phyloP scores from a whole-genome alignment of 371 early-diverging fungal species.

The Circinella umbellata region DNA sequence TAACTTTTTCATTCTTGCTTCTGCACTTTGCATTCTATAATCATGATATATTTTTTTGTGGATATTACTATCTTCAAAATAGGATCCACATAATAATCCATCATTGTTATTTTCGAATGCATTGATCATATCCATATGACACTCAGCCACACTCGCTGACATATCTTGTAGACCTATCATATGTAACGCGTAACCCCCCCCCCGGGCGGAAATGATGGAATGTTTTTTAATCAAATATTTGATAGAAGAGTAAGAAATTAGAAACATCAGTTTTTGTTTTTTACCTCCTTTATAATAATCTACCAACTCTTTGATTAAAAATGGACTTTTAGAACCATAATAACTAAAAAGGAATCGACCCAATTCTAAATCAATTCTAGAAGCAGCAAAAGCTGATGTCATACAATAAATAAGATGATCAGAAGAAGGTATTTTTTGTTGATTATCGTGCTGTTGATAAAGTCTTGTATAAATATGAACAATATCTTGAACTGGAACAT shows the following conservation, averaged over 20 bases:
- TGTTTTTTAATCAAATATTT: no score
- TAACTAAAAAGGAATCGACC: conserved; percentile 50
- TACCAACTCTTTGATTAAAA: conserved; percentile 72
- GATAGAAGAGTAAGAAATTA: no score
- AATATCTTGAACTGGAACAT: conserved; percentile 78
- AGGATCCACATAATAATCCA: conserved; percentile 36
- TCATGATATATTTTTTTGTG: neutral
- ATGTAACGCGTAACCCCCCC: no score
- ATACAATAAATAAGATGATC: conserved; percentile 61
- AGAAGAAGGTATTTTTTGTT: conserved; percentile 4
- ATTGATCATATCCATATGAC: conserved; percentile 60
- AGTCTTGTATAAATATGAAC: conserved; percentile 69
- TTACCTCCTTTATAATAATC: conserved; percentile 78
- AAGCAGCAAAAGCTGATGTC: conserved; percentile 66
- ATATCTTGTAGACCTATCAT: conserved; percentile 70
- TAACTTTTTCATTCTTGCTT: neutral
- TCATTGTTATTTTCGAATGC: conserved; percentile 44
- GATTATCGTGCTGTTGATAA: conserved; percentile 21
- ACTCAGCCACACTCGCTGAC: conserved; percentile 65
- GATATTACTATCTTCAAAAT: conserved; percentile 30
- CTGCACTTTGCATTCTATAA: no score
- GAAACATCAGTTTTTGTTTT: neutral
- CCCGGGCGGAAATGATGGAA: no score
- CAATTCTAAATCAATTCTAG: conserved; percentile 61
- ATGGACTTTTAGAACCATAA: conserved; percentile 64